A percentile compares a stretch with the other conserved stretches of the same genome.
These are phyloP conservation scores for Cercospora zeina DNA, from an alignment of 2,329 filamentous ascomycete species.

Conservation along the genomic window DNA sequence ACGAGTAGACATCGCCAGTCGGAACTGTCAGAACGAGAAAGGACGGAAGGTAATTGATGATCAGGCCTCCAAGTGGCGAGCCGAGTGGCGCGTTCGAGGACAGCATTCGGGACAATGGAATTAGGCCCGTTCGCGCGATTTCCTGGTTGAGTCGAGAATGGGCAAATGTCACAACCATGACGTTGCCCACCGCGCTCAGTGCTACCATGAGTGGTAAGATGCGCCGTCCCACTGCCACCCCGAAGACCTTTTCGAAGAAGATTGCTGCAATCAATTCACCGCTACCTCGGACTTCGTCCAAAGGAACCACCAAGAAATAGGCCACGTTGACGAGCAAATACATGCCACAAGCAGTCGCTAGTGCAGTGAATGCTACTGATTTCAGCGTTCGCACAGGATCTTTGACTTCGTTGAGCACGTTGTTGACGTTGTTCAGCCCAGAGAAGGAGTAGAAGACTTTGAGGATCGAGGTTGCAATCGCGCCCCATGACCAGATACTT, in stretches of 20 bases:
- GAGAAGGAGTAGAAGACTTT: conserved; percentile 69
- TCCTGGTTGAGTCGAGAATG: conserved; percentile 69
- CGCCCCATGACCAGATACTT: conserved; percentile 62
- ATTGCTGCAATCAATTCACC: conserved; percentile 68
- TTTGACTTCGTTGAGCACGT: conserved; percentile 70
- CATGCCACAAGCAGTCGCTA: conserved; percentile 62
- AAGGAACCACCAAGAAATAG: conserved; percentile 64
- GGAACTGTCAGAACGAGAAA: conserved; percentile 66
- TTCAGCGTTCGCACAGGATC: conserved; percentile 66
- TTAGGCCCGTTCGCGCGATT: conserved; percentile 68
- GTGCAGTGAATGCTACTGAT: conserved; percentile 49
- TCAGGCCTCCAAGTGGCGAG: conserved; percentile 65
- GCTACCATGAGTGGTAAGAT: conserved; percentile 66
- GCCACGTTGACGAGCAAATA: conserved; percentile 68
- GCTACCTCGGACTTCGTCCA: conserved; percentile 66
- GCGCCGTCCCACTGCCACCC: conserved; percentile 56
- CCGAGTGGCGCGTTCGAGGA: conserved; percentile 67
- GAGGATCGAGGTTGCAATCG: conserved; percentile 66
- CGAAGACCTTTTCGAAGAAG: conserved; percentile 67
- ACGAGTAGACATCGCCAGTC: conserved; percentile 66
- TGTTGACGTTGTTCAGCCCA: conserved; percentile 66
- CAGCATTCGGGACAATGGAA: conserved; percentile 62
- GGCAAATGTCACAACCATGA: conserved; percentile 71
- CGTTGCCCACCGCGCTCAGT: conserved; percentile 67
- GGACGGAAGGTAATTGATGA: conserved; percentile 69